Evolutionary conservation across 2,329 filamentous ascomycete species (phyloP), one percentile per base, ranked within the genome.

Genomic region (Fusarium caatingaense): DNA sequence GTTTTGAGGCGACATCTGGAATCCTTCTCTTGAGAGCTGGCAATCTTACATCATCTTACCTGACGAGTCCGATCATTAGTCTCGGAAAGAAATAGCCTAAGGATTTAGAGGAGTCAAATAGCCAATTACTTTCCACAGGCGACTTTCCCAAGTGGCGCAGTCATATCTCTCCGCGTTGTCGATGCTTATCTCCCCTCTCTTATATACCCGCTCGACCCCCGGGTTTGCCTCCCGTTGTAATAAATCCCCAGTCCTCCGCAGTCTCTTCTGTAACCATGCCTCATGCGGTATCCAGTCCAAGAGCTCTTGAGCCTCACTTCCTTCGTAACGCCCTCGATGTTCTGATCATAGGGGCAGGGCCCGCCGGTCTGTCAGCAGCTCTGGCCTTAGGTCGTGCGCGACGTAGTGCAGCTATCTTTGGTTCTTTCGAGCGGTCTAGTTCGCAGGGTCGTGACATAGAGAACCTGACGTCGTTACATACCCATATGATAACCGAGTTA

Each of bases 241-340:
- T 18, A 37, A 18, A n/a, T n/a, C 18, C 3, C 18, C 3, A 12
- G 18, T 12, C 10, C 16, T n/a, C 6, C 2, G 5, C 3, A 11
- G 10, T 18, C 9, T 37, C 16, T 12, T 5, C 1, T 16, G 3
- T 2, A 0, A 1, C 3, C 3, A 63, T 63, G 58, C 60, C 48
- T 37, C 48, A 56, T 10, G 6, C 30, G 4, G 6, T 37, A 2
- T 47, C 6, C 11, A 11, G 3, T 2, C 1, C 28, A 16, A 27
- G n/a, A 2, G 10, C 0, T 1, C 18, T 64, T 1, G 50, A 64
- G 2, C 37, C 61, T 28, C 44, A 64, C n/a, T 64, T 57, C 8
- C 59, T 64, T 46, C 61, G 50, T 6, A 64, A 64, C n/a, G 61
- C 37, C 6, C 18, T 64, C 0, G 59, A 64, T 49, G 59, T 64